Percentiles rank a stretch among this genome's conserved stretches.
phyloP scores from a whole-genome alignment of 306 rosid genomes.

The Canavalia ensiformis region DNA sequence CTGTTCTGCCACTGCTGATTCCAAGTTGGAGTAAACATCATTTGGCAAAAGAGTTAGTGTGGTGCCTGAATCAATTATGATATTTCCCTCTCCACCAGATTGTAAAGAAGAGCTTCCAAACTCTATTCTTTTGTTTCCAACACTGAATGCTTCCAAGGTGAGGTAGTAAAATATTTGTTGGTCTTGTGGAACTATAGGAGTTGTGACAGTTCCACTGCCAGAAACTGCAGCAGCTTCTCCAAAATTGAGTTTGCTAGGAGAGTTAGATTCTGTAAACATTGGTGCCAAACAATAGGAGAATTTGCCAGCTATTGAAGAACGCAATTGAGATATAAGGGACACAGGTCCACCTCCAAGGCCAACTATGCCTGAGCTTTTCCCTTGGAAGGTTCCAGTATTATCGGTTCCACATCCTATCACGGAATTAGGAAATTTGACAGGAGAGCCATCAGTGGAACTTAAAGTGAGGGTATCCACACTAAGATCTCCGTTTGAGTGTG shows the following conservation, averaged over 20 bases:
- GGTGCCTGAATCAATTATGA: constrained; percentile 59
- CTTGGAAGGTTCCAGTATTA: background rate
- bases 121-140: background rate
- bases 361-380: constrained; percentile 56
- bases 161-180: background rate
- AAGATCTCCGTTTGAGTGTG: constrained; percentile 45
- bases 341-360: constrained; percentile 59
- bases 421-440: constrained; percentile 32
- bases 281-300: constrained; percentile 70
- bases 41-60: constrained; percentile 38
- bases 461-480: constrained; percentile 59
- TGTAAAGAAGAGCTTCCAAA: background rate
- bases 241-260: background rate
- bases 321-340: constrained; percentile 55
- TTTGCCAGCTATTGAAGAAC: constrained; percentile 45
- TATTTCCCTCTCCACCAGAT: constrained; percentile 28
- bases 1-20: constrained; percentile 20
- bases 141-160: background rate
- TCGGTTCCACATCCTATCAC: constrained; percentile 62
- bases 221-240: constrained; percentile 46
- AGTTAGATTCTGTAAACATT: accelerated
- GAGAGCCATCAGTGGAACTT: constrained; percentile 42
- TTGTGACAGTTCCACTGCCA: constrained; percentile 8
- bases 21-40: constrained; percentile 32
- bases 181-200: background rate